phyloP scores from a whole-genome alignment of 2,329 filamentous ascomycete genomes.

The Fusarium zealandicum region DNA sequence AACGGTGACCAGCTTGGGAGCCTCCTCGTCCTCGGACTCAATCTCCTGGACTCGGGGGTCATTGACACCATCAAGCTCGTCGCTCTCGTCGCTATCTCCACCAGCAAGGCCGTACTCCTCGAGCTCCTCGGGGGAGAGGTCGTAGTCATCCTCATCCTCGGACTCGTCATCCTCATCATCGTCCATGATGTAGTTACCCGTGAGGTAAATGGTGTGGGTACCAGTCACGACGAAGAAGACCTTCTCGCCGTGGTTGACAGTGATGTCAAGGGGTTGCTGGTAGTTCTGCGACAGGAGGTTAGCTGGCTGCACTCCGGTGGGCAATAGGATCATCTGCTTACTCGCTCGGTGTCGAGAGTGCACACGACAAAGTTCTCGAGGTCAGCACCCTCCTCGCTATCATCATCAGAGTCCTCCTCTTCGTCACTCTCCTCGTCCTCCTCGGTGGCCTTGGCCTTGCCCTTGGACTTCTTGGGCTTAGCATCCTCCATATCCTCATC shows the following conservation, averaged over 20 bases:
- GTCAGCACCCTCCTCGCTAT: conserved; percentile 69
- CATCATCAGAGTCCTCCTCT: conserved; percentile 68
- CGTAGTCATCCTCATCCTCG: conserved; percentile 77
- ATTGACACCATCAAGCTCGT: conserved; percentile 79
- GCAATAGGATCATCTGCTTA: conserved; percentile 54
- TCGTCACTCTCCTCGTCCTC: conserved; percentile 66
- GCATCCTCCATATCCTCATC: conserved; percentile 79
- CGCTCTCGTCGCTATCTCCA: conserved; percentile 75
- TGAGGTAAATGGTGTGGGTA: conserved; percentile 89
- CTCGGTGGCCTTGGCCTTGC: conserved; percentile 70
- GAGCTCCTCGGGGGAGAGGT: conserved; percentile 81
- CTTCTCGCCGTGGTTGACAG: conserved; percentile 84
- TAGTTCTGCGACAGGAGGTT: conserved; percentile 69
- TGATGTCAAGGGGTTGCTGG: conserved; percentile 95
- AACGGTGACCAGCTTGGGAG: conserved; percentile 64
- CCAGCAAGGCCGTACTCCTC: conserved; percentile 76
- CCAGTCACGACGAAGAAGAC: conserved; percentile 93
- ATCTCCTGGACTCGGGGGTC: conserved; percentile 86
- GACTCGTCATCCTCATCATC: conserved; percentile 69
- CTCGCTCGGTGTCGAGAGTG: conserved; percentile 91
- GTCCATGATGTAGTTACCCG: conserved; percentile 92
- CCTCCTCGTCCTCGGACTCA: conserved; percentile 74
- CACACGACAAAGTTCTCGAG: conserved; percentile 93
- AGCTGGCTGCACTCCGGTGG: conserved; percentile 23
- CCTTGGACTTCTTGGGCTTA: conserved; percentile 71